A percentile compares a stretch with the other conserved stretches of the same genome.
phyloP scores from a whole-genome alignment of 78 protist genomes.

The Emiliania huxleyi region DNA sequence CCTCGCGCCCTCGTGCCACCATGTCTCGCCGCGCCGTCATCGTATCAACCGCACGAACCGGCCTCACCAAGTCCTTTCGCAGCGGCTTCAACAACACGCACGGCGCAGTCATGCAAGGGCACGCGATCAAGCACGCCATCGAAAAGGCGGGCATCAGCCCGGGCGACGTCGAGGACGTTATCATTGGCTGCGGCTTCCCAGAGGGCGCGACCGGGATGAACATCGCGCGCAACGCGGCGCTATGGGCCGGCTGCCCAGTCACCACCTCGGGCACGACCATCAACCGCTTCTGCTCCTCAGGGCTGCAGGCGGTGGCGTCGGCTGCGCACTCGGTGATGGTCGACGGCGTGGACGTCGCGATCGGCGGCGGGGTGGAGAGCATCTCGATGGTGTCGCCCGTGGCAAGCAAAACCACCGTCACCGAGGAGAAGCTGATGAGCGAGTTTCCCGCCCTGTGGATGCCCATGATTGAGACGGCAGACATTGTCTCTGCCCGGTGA shows the following conservation, averaged over 20 bases:
- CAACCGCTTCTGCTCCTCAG: slow-evolving; percentile 35
- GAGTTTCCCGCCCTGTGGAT: slow-evolving; percentile 17
- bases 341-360: slow-evolving; percentile 2
- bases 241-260: slow-evolving; percentile 5
- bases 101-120: neutral
- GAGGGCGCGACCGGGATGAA: slow-evolving; percentile 21
- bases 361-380: slow-evolving; percentile 43
- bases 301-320: slow-evolving; percentile 22
- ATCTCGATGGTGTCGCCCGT: slow-evolving; percentile 23
- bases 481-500: neutral
- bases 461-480: slow-evolving; percentile 45
- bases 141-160: neutral
- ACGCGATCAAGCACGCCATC: slow-evolving; percentile 31
- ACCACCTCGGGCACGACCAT: slow-evolving; percentile 18
- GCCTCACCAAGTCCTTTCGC: slow-evolving; percentile 10
- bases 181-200: slow-evolving; percentile 33
- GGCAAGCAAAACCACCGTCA: neutral
- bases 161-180: slow-evolving; percentile 20
- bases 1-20: too few species aligned
- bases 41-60: neutral
- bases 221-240: neutral
- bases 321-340: slow-evolving; percentile 40
- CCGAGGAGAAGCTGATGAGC: neutral
- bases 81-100: slow-evolving; percentile 33
- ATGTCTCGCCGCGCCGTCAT: neutral